Evolutionary conservation across 768 basidiomycete species (phyloP).

Genomic region (Leucocoprinus birnbaumii): DNA sequence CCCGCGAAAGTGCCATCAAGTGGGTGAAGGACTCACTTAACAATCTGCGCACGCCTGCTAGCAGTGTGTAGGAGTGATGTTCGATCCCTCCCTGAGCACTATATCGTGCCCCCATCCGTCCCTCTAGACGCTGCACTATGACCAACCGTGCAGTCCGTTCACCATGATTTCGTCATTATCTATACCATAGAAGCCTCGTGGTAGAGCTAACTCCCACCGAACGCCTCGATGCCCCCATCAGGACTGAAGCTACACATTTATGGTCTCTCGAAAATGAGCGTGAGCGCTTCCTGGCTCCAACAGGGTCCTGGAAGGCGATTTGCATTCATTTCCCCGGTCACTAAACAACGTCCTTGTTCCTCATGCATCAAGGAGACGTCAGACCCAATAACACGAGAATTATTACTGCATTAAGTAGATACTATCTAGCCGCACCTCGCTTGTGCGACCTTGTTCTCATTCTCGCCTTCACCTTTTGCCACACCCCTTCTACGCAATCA

Average conservation of each 20-base stretch:
- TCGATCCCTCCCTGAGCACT: neutral
- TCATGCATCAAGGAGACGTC: neutral
- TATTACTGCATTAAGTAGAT: conserved; percentile 7
- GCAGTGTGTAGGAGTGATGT: neutral
- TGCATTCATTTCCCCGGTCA: neutral
- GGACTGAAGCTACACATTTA: neutral
- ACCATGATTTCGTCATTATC: neutral
- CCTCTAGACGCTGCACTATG: neutral
- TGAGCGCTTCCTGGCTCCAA: neutral
- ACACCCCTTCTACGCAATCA: neutral
- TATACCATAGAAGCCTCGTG: neutral
- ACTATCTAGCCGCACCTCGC: neutral
- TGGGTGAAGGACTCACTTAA: conserved; percentile 41
- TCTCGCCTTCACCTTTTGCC: neutral
- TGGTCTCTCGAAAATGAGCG: neutral
- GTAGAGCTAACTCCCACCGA: neutral
- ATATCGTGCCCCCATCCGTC: neutral
- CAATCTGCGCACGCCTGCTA: neutral
- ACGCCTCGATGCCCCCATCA: neutral
- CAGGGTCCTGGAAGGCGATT: neutral
- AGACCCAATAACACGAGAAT: neutral
- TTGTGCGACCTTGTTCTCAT: neutral
- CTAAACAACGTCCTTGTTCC: conserved; percentile 4
- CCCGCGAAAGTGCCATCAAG: conserved; percentile 66
- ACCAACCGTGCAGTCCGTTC: neutral